Evolutionary conservation across 257 asterid genomes (phyloP).

Genomic region (Ajuga chamaepitys): DNA sequence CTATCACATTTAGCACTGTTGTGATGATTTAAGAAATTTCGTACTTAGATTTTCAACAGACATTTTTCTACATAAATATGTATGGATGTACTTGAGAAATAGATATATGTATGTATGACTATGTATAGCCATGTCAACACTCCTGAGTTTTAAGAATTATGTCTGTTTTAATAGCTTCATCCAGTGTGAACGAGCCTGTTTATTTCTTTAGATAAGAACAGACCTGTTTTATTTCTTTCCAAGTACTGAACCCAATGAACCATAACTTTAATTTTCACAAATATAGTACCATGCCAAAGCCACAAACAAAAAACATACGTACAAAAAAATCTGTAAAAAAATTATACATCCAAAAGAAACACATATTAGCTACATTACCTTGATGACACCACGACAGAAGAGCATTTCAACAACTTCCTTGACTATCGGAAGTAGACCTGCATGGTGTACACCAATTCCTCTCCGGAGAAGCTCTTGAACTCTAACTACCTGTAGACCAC

Average conservation of each 20-base stretch:
- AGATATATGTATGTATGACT: background rate
- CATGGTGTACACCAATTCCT: constrained; percentile 98
- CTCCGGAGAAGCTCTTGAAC: constrained; percentile 87
- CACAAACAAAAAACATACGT: background rate
- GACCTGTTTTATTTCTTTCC: background rate
- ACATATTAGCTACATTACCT: constrained; percentile 43
- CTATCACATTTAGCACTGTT: background rate
- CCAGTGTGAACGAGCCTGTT: background rate
- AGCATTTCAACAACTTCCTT: constrained; percentile 99
- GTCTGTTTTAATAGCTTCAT: background rate
- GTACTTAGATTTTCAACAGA: background rate
- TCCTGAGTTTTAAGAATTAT: background rate
- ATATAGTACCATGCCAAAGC: background rate
- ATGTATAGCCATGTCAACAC: background rate
- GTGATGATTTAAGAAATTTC: background rate
- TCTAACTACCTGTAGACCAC: constrained; percentile 66
- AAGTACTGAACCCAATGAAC: constrained; percentile 1
- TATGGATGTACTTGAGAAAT: background rate
- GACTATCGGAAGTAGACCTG: constrained; percentile 95
- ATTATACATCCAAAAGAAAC: background rate
- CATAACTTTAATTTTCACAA: background rate
- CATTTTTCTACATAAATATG: background rate
- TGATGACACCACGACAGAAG: constrained; percentile 93
- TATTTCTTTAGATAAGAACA: background rate
- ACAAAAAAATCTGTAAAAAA: background rate